These are phyloP conservation scores for Adansonia gregorii DNA, from an alignment of 441 rosid genomes.

Conservation along the genomic window DNA sequence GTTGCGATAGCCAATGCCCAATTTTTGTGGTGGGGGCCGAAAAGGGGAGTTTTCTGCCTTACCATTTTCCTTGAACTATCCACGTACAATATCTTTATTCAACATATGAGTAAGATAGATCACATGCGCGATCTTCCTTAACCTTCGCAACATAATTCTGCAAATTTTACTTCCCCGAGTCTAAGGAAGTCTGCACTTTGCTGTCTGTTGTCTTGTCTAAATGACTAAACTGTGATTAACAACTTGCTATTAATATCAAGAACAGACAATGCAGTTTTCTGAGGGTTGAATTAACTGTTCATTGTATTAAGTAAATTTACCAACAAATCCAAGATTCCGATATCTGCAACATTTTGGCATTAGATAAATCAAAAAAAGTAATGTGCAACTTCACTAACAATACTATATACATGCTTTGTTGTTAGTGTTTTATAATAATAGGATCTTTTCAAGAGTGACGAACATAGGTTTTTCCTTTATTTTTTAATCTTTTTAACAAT, in stretches of 20 bases:
- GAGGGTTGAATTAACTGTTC: neutral
- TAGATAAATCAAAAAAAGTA: neutral
- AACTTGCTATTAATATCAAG: neutral
- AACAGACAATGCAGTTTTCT: neutral
- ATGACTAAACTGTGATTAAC: neutral
- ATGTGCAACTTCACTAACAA: neutral
- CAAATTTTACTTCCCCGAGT: neutral
- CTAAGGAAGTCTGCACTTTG: neutral
- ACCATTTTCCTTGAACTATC: too few relatives aligned
- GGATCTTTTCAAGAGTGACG: too few relatives aligned
- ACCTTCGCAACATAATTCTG: conserved; percentile 9
- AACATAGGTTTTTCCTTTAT: too few relatives aligned
- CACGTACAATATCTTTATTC: too few relatives aligned
- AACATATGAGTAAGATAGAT: too few relatives aligned
- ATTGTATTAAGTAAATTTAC: neutral
- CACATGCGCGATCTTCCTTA: neutral
- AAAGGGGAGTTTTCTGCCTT: too few relatives aligned
- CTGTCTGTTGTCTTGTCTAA: neutral
- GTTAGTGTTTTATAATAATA: too few relatives aligned
- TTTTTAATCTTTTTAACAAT: too few relatives aligned
- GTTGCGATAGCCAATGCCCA: neutral
- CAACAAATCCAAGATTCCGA: neutral
- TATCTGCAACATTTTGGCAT: neutral
- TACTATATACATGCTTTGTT: neutral
- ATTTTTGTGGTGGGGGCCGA: neutral